Evolutionary conservation across 176 grass and related monocot species (phyloP), one percentile per base, ranked within the genome.

Genomic region (Phragmites australis): DNA sequence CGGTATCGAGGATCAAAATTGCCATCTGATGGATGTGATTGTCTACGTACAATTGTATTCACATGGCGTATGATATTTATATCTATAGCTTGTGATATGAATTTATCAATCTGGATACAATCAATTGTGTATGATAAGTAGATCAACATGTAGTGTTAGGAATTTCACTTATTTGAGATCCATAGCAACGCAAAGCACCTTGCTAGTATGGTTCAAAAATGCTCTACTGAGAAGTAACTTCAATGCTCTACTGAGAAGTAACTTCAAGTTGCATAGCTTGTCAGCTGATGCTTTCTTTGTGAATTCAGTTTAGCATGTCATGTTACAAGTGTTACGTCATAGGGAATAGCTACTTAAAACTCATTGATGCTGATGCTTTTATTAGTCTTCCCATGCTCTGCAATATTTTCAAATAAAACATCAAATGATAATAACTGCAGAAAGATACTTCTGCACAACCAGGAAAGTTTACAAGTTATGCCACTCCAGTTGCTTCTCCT

Each of bases 271-370:
- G 60, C 70, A 76, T 65, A 47, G 44, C 3, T 40, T 67, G 41
- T 34, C 14, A 78, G 21, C 61, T 42, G 29, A 49, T 65, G 67
- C 11, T 83, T 88, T 40, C 61, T 50, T 59, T 78, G 31, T 48
- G 7, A 71, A 71, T 51, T 39, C 41, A 29, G 44, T 31, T 31
- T 51, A 66, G 19, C 23, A 10, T 73, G 6, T 22, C 26, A 39
- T 70, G 4, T 19, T 63, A 37, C n/a, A 39, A 34, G 16, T 43
- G 15, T 67, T 57, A 27, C 21, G 40, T 21, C 14, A 50, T 75
- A 49, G 15, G 65, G 45, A 64, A 87, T 77, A 18, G 49, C 26
- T 63, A 41, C 0, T 60, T 51, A 47, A 78, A 46, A 72, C 8
- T 21, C 21, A 41, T 55, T 72, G 8, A 49, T 84, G 51, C 80